Evolutionary conservation across 305 asterid genomes (phyloP).

Genomic region (Plantago rigida): DNA sequence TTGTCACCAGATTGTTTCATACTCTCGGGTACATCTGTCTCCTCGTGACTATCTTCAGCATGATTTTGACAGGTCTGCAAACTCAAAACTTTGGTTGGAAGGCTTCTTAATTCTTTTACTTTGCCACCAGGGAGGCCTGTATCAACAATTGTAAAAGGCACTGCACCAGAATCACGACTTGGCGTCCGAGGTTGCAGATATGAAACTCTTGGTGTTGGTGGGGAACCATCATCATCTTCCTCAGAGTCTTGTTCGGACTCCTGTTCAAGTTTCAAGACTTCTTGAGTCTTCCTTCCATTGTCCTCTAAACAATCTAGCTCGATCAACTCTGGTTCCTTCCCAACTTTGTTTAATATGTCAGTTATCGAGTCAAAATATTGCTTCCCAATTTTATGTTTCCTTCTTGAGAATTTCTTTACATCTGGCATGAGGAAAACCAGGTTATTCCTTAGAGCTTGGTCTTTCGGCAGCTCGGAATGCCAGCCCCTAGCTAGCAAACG

Average conservation of each 20-base stretch:
- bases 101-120: conserved; percentile 46
- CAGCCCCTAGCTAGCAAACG: conserved; percentile 75
- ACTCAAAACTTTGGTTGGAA: conserved; percentile 34
- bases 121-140: conserved; percentile 48
- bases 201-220: conserved; percentile 32
- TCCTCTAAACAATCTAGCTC: conserved; percentile 44
- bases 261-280: conserved; percentile 24
- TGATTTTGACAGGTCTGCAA: conserved; percentile 13
- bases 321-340: conserved; percentile 52
- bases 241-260: conserved; percentile 34
- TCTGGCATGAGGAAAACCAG: conserved; percentile 65
- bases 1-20: conserved; percentile 22
- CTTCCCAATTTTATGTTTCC: conserved; percentile 49
- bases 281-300: conserved; percentile 26
- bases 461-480: conserved; percentile 64
- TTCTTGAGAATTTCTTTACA: conserved; percentile 49
- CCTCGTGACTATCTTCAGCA: conserved; percentile 25
- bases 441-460: conserved; percentile 35
- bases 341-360: conserved; percentile 63
- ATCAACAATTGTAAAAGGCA: conserved; percentile 59
- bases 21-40: conserved; percentile 34
- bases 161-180: conserved; percentile 28
- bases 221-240: conserved; percentile 36
- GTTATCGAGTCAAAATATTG: conserved; percentile 61
- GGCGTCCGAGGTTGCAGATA: conserved; percentile 71